A percentile compares a stretch with the other conserved stretches of the same genome.
Evolutionary conservation across 73 alveolate genomes (phyloP).

Genomic region (Paraurostyla sp.): DNA sequence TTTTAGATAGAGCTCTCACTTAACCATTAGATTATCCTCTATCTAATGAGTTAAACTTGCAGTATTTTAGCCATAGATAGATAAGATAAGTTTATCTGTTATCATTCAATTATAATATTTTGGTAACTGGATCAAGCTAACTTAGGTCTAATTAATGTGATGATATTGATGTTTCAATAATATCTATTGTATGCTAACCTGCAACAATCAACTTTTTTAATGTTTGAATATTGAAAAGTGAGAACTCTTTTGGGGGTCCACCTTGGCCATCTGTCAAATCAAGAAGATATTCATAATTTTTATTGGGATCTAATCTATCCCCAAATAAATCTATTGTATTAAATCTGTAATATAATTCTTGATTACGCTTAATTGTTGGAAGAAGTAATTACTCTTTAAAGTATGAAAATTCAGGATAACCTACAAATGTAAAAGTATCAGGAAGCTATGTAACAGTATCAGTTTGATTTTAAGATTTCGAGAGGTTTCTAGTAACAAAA

Average conservation of each 20-base stretch:
- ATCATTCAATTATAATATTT: background rate
- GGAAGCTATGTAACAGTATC: background rate
- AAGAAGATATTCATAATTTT: slow-evolving; percentile 36
- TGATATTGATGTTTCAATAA: background rate
- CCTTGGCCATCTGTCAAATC: background rate
- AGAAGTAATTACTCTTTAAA: slow-evolving; percentile 8
- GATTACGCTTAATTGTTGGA: background rate
- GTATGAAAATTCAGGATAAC: slow-evolving; percentile 66
- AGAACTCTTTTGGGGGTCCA: slow-evolving; percentile 29
- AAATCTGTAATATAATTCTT: background rate
- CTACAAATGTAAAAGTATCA: slow-evolving; percentile 38
- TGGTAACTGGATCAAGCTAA: background rate
- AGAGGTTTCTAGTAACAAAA: background rate
- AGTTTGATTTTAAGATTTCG: background rate
- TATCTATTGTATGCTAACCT: slow-evolving; percentile 9
- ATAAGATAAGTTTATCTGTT: slow-evolving; percentile 53
- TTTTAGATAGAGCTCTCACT: background rate
- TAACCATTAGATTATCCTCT: background rate
- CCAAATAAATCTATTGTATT: background rate
- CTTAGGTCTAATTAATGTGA: background rate
- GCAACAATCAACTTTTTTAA: background rate
- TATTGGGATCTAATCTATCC: background rate
- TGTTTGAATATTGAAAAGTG: slow-evolving; percentile 56
- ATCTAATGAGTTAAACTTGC: background rate
- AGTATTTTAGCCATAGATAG: slow-evolving; percentile 55